These are phyloP conservation scores for Eryngium alpinum DNA, from an alignment of 140 eudicot genomes.

Conservation along the genomic window DNA sequence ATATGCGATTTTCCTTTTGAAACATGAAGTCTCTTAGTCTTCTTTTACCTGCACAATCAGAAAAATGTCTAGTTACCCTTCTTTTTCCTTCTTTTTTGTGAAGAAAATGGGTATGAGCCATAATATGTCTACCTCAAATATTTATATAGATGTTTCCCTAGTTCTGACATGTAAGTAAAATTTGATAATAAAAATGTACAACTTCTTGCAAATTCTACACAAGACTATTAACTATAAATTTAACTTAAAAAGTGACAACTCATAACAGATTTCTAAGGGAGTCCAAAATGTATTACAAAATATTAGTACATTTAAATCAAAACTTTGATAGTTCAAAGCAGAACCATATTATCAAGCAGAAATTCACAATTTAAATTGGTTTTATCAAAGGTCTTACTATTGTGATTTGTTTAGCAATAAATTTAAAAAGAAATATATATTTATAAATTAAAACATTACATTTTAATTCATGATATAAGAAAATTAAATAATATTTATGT, in stretches of 20 bases:
- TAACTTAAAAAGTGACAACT: background rate
- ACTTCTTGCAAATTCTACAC: background rate
- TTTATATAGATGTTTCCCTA: background rate
- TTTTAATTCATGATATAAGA: too few species aligned
- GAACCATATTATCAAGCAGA: too few species aligned
- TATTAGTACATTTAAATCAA: too few species aligned
- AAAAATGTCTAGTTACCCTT: background rate
- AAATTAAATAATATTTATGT: too few species aligned
- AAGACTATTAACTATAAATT: background rate
- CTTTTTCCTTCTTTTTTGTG: background rate
- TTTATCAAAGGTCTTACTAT: too few species aligned
- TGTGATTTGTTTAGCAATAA: too few species aligned
- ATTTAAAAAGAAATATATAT: too few species aligned
- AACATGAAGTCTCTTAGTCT: conserved; percentile 58
- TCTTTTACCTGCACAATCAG: conserved; percentile 48
- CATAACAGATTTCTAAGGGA: background rate
- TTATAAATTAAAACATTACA: too few species aligned
- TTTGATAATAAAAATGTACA: background rate
- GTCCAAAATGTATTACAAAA: background rate
- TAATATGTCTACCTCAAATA: background rate
- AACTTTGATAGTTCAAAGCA: too few species aligned
- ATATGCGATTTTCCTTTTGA: conserved; percentile 63
- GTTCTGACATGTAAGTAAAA: background rate
- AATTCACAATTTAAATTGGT: too few species aligned
- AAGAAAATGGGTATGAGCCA: background rate